phyloP scores from a whole-genome alignment of 768 basidiomycete genomes.

The Mycena galericulata region DNA sequence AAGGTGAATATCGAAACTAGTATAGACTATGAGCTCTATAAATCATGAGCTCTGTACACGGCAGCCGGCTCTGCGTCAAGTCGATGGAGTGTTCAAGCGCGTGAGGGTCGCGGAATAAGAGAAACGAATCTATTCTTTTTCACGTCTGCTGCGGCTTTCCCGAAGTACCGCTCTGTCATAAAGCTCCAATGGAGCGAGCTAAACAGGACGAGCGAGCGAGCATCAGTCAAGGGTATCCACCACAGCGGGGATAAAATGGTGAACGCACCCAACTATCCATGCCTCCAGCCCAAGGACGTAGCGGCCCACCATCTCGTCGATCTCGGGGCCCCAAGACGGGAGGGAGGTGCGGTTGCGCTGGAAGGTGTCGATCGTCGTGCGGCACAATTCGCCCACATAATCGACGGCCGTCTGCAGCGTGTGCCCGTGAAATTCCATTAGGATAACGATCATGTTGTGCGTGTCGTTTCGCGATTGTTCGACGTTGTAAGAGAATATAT shows the following conservation, averaged over 20 bases:
- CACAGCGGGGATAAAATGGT: not conserved
- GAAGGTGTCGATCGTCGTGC: constrained; percentile 65
- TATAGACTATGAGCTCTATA: too few species aligned
- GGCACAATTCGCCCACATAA: constrained; percentile 72
- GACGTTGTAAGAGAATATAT: constrained; percentile 81
- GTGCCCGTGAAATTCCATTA: constrained; percentile 71
- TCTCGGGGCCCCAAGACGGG: constrained; percentile 72
- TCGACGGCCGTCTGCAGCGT: constrained; percentile 73
- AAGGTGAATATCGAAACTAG: too few species aligned
- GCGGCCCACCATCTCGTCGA: constrained; percentile 67
- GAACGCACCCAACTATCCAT: constrained; percentile 75
- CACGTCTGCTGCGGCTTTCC: constrained; percentile 62
- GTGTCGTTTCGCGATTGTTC: constrained; percentile 78
- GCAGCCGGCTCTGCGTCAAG: too few species aligned
- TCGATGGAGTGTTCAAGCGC: not conserved
- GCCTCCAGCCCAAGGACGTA: constrained; percentile 75
- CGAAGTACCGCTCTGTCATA: constrained; percentile 77
- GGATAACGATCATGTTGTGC: constrained; percentile 79
- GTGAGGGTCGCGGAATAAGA: constrained; percentile 52
- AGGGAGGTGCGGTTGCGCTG: constrained; percentile 57
- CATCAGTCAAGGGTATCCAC: not conserved
- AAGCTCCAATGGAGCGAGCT: constrained; percentile 80
- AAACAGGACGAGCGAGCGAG: not conserved
- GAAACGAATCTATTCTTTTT: constrained; percentile 66
- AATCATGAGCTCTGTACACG: too few species aligned